Evolutionary conservation across 371 early-diverging fungal species (phyloP).

Genomic region (Amoeboradix gromovi): DNA sequence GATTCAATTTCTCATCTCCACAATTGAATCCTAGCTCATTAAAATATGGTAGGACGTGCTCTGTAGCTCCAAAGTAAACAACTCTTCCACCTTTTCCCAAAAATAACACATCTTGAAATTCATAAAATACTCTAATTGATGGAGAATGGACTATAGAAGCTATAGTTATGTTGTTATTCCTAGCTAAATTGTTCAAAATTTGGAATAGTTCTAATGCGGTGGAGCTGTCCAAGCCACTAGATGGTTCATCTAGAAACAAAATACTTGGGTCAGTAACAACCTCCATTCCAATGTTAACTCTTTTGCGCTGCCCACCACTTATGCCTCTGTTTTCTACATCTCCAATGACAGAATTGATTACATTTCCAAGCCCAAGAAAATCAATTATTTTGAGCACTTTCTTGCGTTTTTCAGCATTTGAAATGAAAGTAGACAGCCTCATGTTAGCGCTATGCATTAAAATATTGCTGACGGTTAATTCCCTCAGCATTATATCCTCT

Average conservation of each 20-base stretch:
- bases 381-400: conserved; percentile 25
- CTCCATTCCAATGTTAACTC: conserved; percentile 53
- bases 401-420: conserved; percentile 15
- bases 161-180: conserved; percentile 24
- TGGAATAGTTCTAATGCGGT: conserved; percentile 31
- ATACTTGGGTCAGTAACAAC: conserved; percentile 5
- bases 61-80: conserved; percentile 26
- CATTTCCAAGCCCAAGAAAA: conserved; percentile 25
- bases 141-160: conserved; percentile 45
- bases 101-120: conserved; percentile 31
- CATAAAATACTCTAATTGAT: conserved; percentile 24
- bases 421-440: conserved; percentile 23
- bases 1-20: conserved; percentile 8
- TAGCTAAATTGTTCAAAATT: conserved; percentile 23
- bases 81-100: conserved; percentile 29
- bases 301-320: conserved; percentile 63
- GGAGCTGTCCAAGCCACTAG: conserved; percentile 43
- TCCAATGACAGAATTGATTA: conserved; percentile 32
- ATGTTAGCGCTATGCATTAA: conserved; percentile 29
- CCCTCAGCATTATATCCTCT: conserved; percentile 31
- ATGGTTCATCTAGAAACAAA: conserved; percentile 27
- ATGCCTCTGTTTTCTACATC: conserved; percentile 30
- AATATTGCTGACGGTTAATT: conserved; percentile 21
- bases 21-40: conserved; percentile 24
- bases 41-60: conserved; percentile 18